Evolutionary conservation across 805 yeast genomes (phyloP).

Genomic region (Saturnispora halmiae): DNA sequence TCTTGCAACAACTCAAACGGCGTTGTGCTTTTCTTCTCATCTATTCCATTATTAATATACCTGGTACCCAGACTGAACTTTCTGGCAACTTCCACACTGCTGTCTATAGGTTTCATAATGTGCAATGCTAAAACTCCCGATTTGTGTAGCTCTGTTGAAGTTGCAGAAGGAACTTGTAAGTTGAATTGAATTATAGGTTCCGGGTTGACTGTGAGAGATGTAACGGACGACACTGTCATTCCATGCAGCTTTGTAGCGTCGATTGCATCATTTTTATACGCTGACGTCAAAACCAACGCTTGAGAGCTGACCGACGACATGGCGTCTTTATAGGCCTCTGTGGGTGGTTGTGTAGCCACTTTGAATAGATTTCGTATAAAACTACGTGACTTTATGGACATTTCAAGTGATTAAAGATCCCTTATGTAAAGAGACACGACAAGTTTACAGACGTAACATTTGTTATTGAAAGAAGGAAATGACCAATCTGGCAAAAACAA

Average conservation of each 20-base stretch:
- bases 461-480: no score
- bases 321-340: conserved; percentile 25
- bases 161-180: conserved; percentile 75
- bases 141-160: conserved; percentile 58
- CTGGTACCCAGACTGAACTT: conserved; percentile 47
- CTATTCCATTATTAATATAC: conserved; percentile 37
- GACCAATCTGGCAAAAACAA: background rate
- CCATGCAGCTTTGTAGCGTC: conserved; percentile 42
- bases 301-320: conserved; percentile 31
- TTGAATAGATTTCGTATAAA: conserved; percentile 10
- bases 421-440: no score
- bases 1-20: conserved; percentile 43
- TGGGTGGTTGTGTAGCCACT: conserved; percentile 19
- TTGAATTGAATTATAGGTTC: conserved; percentile 77
- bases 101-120: conserved; percentile 51
- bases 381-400: background rate
- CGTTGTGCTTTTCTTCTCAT: conserved; percentile 29
- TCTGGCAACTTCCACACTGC: conserved; percentile 52
- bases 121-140: conserved; percentile 61
- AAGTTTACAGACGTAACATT: no score
- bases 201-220: conserved; percentile 73
- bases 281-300: conserved; percentile 53
- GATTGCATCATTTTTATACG: conserved; percentile 21
- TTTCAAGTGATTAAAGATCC: background rate
- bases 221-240: conserved; percentile 77